Evolutionary conservation across 768 basidiomycete genomes (phyloP).

Genomic region (Mycena vulgaris): DNA sequence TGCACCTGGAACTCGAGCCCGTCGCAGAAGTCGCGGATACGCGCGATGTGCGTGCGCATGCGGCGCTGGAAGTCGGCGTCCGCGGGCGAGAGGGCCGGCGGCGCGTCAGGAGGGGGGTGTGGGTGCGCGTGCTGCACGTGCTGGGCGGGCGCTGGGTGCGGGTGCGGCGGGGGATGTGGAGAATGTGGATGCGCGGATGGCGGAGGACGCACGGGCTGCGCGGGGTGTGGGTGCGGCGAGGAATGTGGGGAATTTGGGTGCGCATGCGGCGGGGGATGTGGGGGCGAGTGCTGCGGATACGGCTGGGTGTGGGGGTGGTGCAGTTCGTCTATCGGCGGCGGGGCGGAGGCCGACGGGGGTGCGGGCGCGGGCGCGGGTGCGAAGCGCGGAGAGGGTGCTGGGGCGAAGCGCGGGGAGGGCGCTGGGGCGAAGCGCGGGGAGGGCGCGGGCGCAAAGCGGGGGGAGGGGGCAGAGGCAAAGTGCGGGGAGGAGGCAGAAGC

Average conservation of each 20-base stretch:
- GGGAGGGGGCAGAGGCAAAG: not conserved
- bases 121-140: too few species aligned
- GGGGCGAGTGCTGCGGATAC: not conserved
- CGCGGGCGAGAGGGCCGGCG: not conserved
- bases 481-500: constrained; percentile 1
- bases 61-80: constrained; percentile 46
- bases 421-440: not conserved
- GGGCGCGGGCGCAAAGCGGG: not conserved
- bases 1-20: constrained; percentile 64
- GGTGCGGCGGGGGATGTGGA: not conserved
- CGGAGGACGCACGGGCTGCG: not conserved
- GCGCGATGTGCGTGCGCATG: constrained; percentile 59
- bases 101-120: not conserved
- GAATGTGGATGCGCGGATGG: not conserved
- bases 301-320: too few species aligned
- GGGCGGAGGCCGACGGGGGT: not conserved
- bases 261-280: not conserved
- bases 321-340: too few species aligned
- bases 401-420: not conserved
- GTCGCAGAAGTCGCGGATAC: constrained; percentile 61
- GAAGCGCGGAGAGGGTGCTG: not conserved
- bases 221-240: not conserved
- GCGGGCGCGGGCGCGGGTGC: not conserved
- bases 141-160: not conserved
- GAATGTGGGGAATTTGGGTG: not conserved